Base-by-base conservation (phyloP, 225 moss, liverwort and hornwort species). In the Lunularia cruciata region DNA sequence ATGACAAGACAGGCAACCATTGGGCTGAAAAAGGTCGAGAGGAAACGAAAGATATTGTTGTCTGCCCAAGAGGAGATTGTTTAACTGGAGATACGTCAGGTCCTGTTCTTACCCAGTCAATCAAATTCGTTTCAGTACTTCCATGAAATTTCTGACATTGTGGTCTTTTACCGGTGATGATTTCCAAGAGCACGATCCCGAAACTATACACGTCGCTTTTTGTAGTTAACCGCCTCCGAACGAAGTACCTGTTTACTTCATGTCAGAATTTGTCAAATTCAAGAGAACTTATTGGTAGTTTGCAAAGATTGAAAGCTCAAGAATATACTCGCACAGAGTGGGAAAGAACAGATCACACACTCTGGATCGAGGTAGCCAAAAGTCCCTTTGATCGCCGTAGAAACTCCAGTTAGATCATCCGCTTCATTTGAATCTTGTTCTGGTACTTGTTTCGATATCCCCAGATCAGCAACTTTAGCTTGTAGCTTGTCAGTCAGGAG, bases 401-500 rank as follows among this genome's bases (percentile, higher is more conserved):
- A 67, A 38, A 78, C 47, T 66, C 72, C 20, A 27, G 30, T 3
- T 26, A 18, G 16, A 15, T 25, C 42, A 18, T 64, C 63, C 23
- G 56, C 18, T 8, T 65, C 46, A 55, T 15, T 20, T 18, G 70
- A 9, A 22, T 19, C 31, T 20, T 55, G 59, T 36, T 53, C 65
- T 22, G 57, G 15, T 33, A 20, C 30, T 13, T 69, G 63, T 38
- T 65, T 71, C 2, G 79, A 79, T 13, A 79, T 69, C 19, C 80
- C 80, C 22, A 81, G 67, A 54, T 81, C 80, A 20, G 60, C 58
- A 25, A 81, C 69, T 59, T 73, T 76, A 13, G 63, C 76, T 30
- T 60, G 47, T 45, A 63, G 56, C 32, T 59, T 76, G 13, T 77
- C 69, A 0, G 63, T 73, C 38, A 77, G 64, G 28, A 77, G 65